Evolutionary conservation across 179 eudicot species (phyloP).

Genomic region (Patellifolia procumbens): DNA sequence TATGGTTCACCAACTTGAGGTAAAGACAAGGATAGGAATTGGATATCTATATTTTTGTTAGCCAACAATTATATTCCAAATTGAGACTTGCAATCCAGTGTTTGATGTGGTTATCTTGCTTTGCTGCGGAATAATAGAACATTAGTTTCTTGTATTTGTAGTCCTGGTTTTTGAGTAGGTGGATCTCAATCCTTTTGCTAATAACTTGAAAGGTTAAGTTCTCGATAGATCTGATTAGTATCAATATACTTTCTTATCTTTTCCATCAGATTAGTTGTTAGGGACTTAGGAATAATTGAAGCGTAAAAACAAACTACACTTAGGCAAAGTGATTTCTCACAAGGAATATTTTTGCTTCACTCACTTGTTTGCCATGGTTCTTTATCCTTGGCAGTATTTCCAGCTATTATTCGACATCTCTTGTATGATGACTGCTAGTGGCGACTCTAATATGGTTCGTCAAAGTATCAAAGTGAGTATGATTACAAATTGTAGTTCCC

Average conservation of each 20-base stretch:
- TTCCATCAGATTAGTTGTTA: neutral
- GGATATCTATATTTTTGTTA: too few relatives aligned
- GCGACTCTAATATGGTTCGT: conserved; percentile 4
- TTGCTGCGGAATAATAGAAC: neutral
- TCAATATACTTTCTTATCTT: neutral
- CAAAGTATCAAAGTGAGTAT: conserved; percentile 6
- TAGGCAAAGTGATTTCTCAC: neutral
- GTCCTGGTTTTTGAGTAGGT: neutral
- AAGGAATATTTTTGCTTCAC: neutral
- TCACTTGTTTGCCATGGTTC: conserved; percentile 3
- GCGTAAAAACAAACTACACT: neutral
- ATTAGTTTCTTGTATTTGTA: neutral
- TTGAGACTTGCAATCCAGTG: too few relatives aligned
- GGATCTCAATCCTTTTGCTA: neutral
- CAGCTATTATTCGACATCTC: neutral
- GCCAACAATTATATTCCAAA: too few relatives aligned
- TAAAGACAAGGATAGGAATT: too few relatives aligned
- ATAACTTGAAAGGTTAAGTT: neutral
- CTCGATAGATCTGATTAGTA: neutral
- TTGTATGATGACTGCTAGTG: conserved; percentile 4
- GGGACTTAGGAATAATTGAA: neutral
- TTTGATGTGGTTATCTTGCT: too few relatives aligned
- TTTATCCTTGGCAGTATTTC: conserved; percentile 1
- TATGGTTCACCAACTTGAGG: too few relatives aligned
- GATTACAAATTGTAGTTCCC: neutral